Percentiles rank a stretch among this genome's conserved stretches.
Evolutionary conservation across 2,329 filamentous ascomycete species (phyloP).

Genomic region (Fusarium temperatum): DNA sequence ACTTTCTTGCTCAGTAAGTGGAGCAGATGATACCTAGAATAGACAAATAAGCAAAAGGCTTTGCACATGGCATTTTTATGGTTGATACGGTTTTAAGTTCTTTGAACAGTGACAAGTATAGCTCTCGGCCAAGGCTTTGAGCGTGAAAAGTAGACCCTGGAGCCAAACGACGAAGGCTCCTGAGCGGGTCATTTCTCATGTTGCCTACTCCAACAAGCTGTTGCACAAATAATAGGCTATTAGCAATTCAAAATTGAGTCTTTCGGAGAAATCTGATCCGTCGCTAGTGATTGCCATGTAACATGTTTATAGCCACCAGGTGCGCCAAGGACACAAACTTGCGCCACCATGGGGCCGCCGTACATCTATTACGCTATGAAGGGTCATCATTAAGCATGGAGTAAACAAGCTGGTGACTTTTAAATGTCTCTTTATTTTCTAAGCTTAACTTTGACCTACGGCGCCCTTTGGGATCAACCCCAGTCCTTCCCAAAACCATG

Average conservation of each 20-base stretch:
- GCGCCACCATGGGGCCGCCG: too few relatives aligned
- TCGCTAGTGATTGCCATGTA: too few relatives aligned
- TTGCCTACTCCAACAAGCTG: accelerated
- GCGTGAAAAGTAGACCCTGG: too few relatives aligned
- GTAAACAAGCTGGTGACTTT: accelerated
- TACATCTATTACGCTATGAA: not conserved
- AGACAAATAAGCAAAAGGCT: not conserved
- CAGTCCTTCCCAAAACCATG: not conserved
- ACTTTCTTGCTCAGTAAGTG: not conserved
- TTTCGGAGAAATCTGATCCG: accelerated
- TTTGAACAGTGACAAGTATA: not conserved
- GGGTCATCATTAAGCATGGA: not conserved
- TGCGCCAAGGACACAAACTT: too few relatives aligned
- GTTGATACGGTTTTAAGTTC: not conserved
- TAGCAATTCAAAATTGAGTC: accelerated
- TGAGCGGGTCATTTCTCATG: accelerated
- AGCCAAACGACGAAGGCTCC: accelerated
- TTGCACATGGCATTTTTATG: accelerated
- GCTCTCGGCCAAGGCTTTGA: accelerated
- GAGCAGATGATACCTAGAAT: not conserved
- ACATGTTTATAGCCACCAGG: not conserved
- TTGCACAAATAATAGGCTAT: accelerated
- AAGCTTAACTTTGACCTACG: accelerated
- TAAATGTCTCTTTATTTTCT: accelerated
- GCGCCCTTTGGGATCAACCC: too few relatives aligned